phyloP scores from a whole-genome alignment of 2,329 filamentous ascomycete genomes.

The Pyrenophora teres region DNA sequence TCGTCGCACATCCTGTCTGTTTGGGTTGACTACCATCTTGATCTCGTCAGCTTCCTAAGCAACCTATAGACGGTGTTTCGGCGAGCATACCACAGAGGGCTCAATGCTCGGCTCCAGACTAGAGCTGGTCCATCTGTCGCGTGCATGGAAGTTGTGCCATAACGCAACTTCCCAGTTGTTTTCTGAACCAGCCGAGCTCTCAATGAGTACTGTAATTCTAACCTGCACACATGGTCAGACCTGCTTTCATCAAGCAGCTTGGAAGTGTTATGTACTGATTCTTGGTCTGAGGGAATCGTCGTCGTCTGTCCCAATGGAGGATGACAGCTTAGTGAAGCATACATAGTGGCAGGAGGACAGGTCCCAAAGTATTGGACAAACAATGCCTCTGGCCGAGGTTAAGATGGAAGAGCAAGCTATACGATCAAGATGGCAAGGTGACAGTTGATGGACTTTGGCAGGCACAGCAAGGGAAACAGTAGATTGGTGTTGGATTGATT shows the following conservation, averaged over 20 bases:
- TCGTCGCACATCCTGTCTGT: slow-evolving; percentile 24
- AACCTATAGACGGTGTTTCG: neutral
- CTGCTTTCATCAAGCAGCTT: slow-evolving; percentile 12
- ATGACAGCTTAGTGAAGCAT: slow-evolving; percentile 63
- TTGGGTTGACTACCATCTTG: slow-evolving; percentile 32
- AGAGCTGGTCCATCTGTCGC: slow-evolving; percentile 64
- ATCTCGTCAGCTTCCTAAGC: slow-evolving; percentile 12
- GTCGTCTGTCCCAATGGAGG: slow-evolving; percentile 80
- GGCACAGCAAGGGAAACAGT: slow-evolving; percentile 4
- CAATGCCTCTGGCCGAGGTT: neutral
- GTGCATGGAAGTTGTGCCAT: slow-evolving; percentile 69
- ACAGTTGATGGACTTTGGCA: neutral
- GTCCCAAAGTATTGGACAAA: neutral
- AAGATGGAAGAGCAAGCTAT: neutral
- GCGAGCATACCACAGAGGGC: slow-evolving; percentile 29
- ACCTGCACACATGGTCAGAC: slow-evolving; percentile 45
- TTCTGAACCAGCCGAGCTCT: slow-evolving; percentile 62
- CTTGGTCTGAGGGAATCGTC: slow-evolving; percentile 53
- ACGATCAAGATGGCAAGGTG: slow-evolving; percentile 2
- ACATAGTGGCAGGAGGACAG: slow-evolving; percentile 44
- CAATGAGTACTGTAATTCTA: slow-evolving; percentile 70
- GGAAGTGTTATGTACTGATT: slow-evolving; percentile 38
- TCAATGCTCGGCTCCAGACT: slow-evolving; percentile 54
- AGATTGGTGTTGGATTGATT: slow-evolving; percentile 9
- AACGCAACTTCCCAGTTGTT: slow-evolving; percentile 72